Evolutionary conservation across 1,284 basidiomycete genomes (phyloP), one percentile per base, ranked within the genome.

Genomic region (Rhodotorula sp.): DNA sequence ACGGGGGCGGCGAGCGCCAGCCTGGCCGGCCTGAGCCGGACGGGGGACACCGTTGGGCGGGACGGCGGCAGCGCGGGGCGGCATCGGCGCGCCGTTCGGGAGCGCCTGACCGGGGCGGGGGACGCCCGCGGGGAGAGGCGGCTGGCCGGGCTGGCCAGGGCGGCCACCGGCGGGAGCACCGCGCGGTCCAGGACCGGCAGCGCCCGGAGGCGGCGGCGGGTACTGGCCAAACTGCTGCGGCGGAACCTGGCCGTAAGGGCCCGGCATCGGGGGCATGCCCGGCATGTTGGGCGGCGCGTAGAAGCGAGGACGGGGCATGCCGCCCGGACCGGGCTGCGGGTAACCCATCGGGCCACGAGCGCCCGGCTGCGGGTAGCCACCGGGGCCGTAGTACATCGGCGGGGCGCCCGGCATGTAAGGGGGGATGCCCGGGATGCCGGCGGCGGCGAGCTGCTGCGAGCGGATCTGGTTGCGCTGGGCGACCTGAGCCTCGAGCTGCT

Each of bases 401-500:
- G 83, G 83, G 54, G 91, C 90, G 52, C 88, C 88, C 74, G 89
- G 89, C 75, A 70, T 78, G 68, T 78, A 78, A 43, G 78, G 78
- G 49, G 77, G 75, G 57, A 77, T 72, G 56, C 69, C 68, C 54
- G 76, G 78, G 65, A 79, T 78, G 54, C 78, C 79, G 58, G 78
- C 74, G 31, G 78, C 78, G 52, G 77, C 77, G 60, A 77, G 70
- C 86, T 97, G 94, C 82, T 95, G 93, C 87, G 94, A 90, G 78
- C 94, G 87, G 81, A 93, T 91, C 84, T 97, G 93, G 83, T 92
- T 92, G 82, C 94, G 92, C 84, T 97, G 93, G 75, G 92, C 92
- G 80, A 97, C 94, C 86, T 99, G 97, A 80, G 92, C 94, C 86
- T 99, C 97, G 79, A 99, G 88, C 83, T 99, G 96, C 84, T 99